Percentiles rank a stretch among this genome's conserved stretches.
These are phyloP conservation scores for Nigrospora sphaerica DNA, from an alignment of 2,329 filamentous ascomycete genomes.

Conservation along the genomic window DNA sequence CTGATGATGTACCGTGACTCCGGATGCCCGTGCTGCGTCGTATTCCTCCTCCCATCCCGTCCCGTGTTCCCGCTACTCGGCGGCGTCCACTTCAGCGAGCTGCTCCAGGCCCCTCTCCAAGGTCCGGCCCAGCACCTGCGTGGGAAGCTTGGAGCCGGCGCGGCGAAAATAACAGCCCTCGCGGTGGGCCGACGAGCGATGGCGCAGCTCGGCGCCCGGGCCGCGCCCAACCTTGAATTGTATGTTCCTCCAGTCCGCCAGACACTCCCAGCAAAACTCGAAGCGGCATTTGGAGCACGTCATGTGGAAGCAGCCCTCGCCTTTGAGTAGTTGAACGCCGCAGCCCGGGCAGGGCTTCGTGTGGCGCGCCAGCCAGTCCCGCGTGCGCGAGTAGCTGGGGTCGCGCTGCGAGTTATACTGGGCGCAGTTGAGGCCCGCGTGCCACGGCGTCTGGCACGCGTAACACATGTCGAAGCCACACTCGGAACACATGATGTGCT, in stretches of 20 bases:
- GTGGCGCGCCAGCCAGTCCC: constrained; percentile 11
- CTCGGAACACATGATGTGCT: constrained; percentile 13
- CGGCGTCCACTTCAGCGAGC: neutral
- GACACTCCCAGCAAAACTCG: constrained; percentile 21
- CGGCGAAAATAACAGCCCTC: constrained; percentile 12
- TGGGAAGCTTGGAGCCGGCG: constrained; percentile 4
- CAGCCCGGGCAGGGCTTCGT: constrained; percentile 18
- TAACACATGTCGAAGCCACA: constrained; percentile 19
- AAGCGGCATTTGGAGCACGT: constrained; percentile 6
- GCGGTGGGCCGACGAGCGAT: constrained; percentile 5
- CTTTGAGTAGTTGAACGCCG: constrained; percentile 12
- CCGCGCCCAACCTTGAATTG: neutral
- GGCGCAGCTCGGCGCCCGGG: neutral
- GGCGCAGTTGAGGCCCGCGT: constrained; percentile 13
- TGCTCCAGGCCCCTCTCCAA: constrained; percentile 6
- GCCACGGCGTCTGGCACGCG: constrained; percentile 16
- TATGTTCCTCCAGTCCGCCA: constrained; percentile 14
- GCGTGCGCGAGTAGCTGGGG: constrained; percentile 5
- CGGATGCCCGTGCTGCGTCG: no score
- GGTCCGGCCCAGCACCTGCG: constrained; percentile 6
- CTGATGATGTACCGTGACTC: no score
- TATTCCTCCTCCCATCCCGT: no score
- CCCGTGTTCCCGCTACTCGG: no score
- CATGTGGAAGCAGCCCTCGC: constrained; percentile 10
- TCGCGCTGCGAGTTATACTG: constrained; percentile 7